Base-by-base conservation (phyloP, 139 green algal genomes). In the Chlamydomonas schloesseri region DNA sequence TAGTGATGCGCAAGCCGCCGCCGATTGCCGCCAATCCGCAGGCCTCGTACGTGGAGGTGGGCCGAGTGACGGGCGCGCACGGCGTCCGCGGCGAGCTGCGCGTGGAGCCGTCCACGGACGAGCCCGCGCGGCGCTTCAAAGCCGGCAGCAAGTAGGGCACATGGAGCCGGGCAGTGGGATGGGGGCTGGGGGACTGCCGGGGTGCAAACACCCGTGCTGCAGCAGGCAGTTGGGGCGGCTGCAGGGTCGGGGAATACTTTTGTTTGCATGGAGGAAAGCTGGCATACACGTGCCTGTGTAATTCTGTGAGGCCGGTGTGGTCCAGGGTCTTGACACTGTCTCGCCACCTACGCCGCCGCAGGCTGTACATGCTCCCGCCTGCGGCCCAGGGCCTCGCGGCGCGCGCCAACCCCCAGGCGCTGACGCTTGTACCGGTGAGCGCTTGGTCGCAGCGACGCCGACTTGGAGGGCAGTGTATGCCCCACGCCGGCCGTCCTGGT, bases 11-110 rank as follows among this genome's bases (percentile, higher is more conserved):
- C n/a, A n/a, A n/a, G n/a, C n/a, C n/a, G n/a, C n/a, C n/a, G n/a
- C n/a, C n/a, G n/a, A 50, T 50, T 8, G 42, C 42, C 42, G 42
- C 42, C 42, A 8, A 5, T n/a, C n/a, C 8, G 42, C 84, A 92
- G 89, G 76, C 65, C 2, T 57, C 79, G 3, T 92, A 90, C 79
- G 89, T 92, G 37, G 71, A 90, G 71, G 74, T 92, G 20, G 89
- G 89, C 20, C 50, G 28, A 10, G 64, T 92, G 14, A 29, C 14
- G 13, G 82, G 57, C 14, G 82, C 89, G 1, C 84, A 89, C 82
- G 89, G 89, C 14, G 70, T 92, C 0, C 26, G 47, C 1, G 89
- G 89, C 1, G 89, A 89, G 60, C 33, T 92, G 33, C 70, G 82
- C 0, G 55, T 91, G 47, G 72, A 82, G 28, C 24, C 76, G 37